These are phyloP conservation scores for Pseudogymnoascus sp. DNA, from an alignment of 2,329 filamentous ascomycete species.

Conservation along the genomic window DNA sequence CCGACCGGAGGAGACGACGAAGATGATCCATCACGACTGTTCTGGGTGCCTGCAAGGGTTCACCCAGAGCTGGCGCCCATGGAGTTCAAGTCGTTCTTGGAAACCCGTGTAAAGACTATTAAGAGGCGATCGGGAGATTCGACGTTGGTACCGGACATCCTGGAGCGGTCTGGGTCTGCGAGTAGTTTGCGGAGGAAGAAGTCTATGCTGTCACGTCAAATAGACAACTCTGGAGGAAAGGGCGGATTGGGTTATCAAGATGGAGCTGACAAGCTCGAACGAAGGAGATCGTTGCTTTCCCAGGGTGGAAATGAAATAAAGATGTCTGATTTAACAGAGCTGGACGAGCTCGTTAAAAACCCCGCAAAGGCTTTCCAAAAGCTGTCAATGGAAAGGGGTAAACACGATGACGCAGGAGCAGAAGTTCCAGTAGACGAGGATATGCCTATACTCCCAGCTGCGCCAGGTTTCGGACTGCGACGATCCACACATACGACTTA, in stretches of 20 bases:
- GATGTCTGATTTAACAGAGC: slow-evolving; percentile 51
- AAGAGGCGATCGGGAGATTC: slow-evolving; percentile 74
- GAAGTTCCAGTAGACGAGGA: slow-evolving; percentile 52
- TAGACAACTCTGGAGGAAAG: slow-evolving; percentile 62
- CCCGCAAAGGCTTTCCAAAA: slow-evolving; percentile 65
- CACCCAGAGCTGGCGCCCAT: slow-evolving; percentile 92
- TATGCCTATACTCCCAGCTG: slow-evolving; percentile 76
- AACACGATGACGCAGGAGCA: slow-evolving; percentile 25
- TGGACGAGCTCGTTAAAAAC: slow-evolving; percentile 80
- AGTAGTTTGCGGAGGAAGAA: slow-evolving; percentile 76
- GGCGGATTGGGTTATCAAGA: slow-evolving; percentile 66
- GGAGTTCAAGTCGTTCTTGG: slow-evolving; percentile 94
- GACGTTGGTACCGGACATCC: slow-evolving; percentile 48
- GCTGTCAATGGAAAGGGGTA: slow-evolving; percentile 42
- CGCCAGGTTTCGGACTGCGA: slow-evolving; percentile 70
- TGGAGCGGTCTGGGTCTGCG: slow-evolving; percentile 48
- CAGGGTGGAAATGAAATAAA: slow-evolving; percentile 56
- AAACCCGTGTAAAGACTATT: slow-evolving; percentile 87
- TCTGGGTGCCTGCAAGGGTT: slow-evolving; percentile 92
- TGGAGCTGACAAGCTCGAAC: slow-evolving; percentile 72
- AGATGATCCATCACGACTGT: slow-evolving; percentile 77
- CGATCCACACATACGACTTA: slow-evolving; percentile 91
- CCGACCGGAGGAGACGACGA: slow-evolving; percentile 72
- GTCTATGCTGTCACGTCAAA: slow-evolving; percentile 90
- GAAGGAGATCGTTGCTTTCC: slow-evolving; percentile 59